Conservation (phyloP, 345 rosid species). For the Limnanthes douglasii region DNA sequence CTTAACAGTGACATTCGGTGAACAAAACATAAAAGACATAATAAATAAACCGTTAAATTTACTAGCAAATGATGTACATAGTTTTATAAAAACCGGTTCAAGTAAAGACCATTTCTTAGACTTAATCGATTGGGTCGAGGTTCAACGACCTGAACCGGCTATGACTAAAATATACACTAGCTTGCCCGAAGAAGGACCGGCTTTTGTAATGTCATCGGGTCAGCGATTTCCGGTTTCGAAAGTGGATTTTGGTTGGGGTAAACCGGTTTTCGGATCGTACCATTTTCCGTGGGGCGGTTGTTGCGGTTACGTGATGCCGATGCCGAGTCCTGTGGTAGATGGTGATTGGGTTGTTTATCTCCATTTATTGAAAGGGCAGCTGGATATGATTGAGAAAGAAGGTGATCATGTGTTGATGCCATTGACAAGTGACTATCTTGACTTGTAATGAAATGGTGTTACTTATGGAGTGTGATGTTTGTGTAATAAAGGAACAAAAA, state of each 20-base stretch:
- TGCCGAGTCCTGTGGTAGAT: slow-evolving; percentile 27
- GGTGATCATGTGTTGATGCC: slow-evolving; percentile 26
- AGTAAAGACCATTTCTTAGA: slow-evolving; percentile 56
- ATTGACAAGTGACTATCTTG: slow-evolving; percentile 20
- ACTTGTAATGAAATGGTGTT: too few relatives aligned
- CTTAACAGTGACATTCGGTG: slow-evolving; percentile 46
- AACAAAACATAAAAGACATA: slow-evolving; percentile 18
- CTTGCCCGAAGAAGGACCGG: slow-evolving; percentile 30
- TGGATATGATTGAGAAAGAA: slow-evolving; percentile 23
- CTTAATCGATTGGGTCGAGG: slow-evolving; percentile 73
- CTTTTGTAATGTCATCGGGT: slow-evolving; percentile 70
- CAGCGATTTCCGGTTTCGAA: slow-evolving; percentile 29
- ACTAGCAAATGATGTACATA: slow-evolving; percentile 43
- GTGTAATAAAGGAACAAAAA: too few relatives aligned
- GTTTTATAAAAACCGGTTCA: slow-evolving; percentile 13
- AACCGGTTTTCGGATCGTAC: slow-evolving; percentile 31
- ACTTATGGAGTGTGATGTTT: too few relatives aligned
- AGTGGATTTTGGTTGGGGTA: slow-evolving; percentile 45
- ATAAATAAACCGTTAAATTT: slow-evolving; percentile 26
- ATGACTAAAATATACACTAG: slow-evolving; percentile 32
- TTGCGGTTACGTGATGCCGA: slow-evolving; percentile 42
- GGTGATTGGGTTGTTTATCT: slow-evolving; percentile 44
- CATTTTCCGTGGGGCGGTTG: slow-evolving; percentile 39
- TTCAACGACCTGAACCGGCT: slow-evolving; percentile 33
- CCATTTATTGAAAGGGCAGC: slow-evolving; percentile 21